Base-by-base conservation (phyloP, 257 asterid genomes). In the Capsicum pubescens region DNA sequence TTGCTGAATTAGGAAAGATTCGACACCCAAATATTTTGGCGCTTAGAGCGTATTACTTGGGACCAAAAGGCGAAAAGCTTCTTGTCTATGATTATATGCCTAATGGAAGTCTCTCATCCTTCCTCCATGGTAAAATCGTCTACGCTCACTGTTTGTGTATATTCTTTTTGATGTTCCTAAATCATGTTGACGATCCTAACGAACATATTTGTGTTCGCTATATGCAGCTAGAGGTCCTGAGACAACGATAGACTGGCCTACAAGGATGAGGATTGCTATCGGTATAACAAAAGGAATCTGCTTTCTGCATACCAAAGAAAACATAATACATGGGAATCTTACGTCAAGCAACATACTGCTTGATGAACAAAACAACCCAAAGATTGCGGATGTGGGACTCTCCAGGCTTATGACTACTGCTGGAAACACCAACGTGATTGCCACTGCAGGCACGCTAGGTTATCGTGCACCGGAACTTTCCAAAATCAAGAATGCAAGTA, bases 31-130 rank as follows among this genome's bases (percentile, higher is more conserved):
- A 92, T 69, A 88, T 96, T 13, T 88, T 94, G 90, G 97, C 99
- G 3, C 86, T 94, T 82, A 89, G 98, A 80, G 99, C 99, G 79
- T 96, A 94, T 85, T 96, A 96, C 44, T 84, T 93, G 83, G 99
- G 98, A 12, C 98, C 99, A 7, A 96, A 96, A 90, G 99, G 99
- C 14, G 99, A 94, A 88, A 94, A 96, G 94, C 99, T 96, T 87
- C 98, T 96, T 70, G 99, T 96, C 88, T 96, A 92, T 83, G 99
- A 94, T 80, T 92, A 90, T 56, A 87, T 96, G 95, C 52, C 93
- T 17, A 93, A 90, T 79, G 99, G 99, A 80, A 96, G 98, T 72
- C 94, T 96, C n/a, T 95, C 98, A 5, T 92, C 99, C 13, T 96
- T 91, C 84, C 97, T 96, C 21, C 99, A 96, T 81, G 98, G 98